phyloP scores from a whole-genome alignment of 1,139 yeast genomes.

The Saccharomyces hybrid region DNA sequence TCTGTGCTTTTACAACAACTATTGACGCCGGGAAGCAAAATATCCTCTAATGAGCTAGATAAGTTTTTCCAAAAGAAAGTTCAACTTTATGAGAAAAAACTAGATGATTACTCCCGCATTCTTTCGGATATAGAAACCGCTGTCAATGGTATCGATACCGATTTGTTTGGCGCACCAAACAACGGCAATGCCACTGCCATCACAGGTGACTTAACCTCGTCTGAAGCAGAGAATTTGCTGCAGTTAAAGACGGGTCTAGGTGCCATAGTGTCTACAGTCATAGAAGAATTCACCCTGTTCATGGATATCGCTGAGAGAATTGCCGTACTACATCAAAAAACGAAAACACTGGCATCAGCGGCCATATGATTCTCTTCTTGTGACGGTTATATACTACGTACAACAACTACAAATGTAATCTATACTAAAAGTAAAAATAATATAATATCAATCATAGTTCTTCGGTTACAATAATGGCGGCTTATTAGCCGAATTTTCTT shows the following conservation, averaged over 20 bases:
- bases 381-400: neutral
- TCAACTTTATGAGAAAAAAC: slow-evolving; percentile 45
- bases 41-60: slow-evolving; percentile 48
- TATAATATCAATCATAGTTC: neutral
- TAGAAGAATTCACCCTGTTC: slow-evolving; percentile 75
- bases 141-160: slow-evolving; percentile 18
- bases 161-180: slow-evolving; percentile 4
- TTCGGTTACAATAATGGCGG: neutral
- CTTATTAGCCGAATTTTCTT: neutral
- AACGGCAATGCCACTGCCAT: slow-evolving; percentile 1
- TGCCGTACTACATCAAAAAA: slow-evolving; percentile 81
- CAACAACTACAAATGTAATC: neutral
- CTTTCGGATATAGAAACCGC: slow-evolving; percentile 68
- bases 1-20: slow-evolving; percentile 59
- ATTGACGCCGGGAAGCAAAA: slow-evolving; percentile 58
- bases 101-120: slow-evolving; percentile 58
- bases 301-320: slow-evolving; percentile 87
- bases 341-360: slow-evolving; percentile 33
- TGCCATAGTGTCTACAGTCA: slow-evolving; percentile 42
- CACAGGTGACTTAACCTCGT: slow-evolving; percentile 1
- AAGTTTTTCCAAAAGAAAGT: slow-evolving; percentile 47
- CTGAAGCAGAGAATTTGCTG: slow-evolving; percentile 10
- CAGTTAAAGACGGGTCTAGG: slow-evolving; percentile 26
- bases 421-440: neutral
- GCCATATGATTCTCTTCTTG: neutral